A percentile compares a stretch with the other conserved stretches of the same genome.
phyloP scores from a whole-genome alignment of 2,329 filamentous ascomycete genomes.

The Orbilia quercus region DNA sequence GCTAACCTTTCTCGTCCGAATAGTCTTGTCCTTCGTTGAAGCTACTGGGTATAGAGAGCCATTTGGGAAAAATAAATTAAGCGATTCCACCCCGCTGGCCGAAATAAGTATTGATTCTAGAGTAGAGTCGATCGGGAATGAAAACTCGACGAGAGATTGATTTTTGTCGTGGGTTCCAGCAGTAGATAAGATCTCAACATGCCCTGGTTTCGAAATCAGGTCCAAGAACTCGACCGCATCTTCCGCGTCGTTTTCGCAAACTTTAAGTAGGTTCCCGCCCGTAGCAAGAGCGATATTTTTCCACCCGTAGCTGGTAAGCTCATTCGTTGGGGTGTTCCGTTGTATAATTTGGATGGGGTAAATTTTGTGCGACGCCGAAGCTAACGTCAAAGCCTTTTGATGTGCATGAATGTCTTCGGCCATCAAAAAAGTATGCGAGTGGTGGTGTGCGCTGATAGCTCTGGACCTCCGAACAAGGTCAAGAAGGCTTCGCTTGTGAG shows the following conservation, averaged over 20 bases:
- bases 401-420: slow-evolving; percentile 35
- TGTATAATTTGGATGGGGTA: slow-evolving; percentile 26
- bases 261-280: slow-evolving; percentile 28
- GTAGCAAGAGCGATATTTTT: slow-evolving; percentile 22
- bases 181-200: slow-evolving; percentile 38
- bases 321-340: neutral
- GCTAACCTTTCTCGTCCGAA: slow-evolving; percentile 8
- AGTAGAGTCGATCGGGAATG: slow-evolving; percentile 34
- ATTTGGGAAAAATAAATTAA: slow-evolving; percentile 27
- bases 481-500: slow-evolving; percentile 11
- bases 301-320: slow-evolving; percentile 4
- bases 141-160: slow-evolving; percentile 6
- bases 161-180: slow-evolving; percentile 3
- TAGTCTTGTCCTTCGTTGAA: neutral
- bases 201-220: slow-evolving; percentile 23
- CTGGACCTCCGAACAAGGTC: neutral
- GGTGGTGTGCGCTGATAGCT: slow-evolving; percentile 9
- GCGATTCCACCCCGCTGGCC: slow-evolving; percentile 28
- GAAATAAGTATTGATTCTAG: slow-evolving; percentile 31
- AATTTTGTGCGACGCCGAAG: slow-evolving; percentile 13
- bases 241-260: slow-evolving; percentile 16
- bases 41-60: slow-evolving; percentile 18
- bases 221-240: slow-evolving; percentile 12
- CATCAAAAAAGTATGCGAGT: slow-evolving; percentile 18
- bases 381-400: slow-evolving; percentile 7